These are phyloP conservation scores for Phallus indusiatus DNA, from an alignment of 768 basidiomycete species.

Conservation along the genomic window DNA sequence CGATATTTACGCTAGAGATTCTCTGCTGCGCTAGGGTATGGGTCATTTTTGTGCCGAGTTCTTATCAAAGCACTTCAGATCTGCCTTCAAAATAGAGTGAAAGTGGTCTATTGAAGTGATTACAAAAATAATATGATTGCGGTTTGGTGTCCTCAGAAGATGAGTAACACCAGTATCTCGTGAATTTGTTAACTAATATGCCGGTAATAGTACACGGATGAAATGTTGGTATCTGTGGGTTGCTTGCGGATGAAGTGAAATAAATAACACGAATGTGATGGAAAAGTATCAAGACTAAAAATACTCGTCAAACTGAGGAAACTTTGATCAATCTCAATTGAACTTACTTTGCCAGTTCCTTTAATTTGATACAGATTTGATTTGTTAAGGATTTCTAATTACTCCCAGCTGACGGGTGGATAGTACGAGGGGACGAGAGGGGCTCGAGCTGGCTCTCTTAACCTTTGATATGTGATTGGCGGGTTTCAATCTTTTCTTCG, in stretches of 20 bases:
- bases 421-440: neutral
- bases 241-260: neutral
- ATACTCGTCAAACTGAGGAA: too few relatives aligned
- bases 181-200: neutral
- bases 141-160: too few relatives aligned
- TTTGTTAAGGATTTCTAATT: neutral
- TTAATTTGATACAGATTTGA: neutral
- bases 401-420: neutral
- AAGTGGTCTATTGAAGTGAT: too few relatives aligned
- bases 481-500: neutral
- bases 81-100: too few relatives aligned
- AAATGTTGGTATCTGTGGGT: neutral
- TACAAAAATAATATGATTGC: too few relatives aligned
- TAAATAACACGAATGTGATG: neutral
- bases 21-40: too few relatives aligned
- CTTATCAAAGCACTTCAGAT: too few relatives aligned
- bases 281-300: neutral
- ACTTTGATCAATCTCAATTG: too few relatives aligned
- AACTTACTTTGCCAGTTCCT: too few relatives aligned
- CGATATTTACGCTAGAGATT: too few relatives aligned
- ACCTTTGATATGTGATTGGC: neutral
- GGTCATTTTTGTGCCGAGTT: too few relatives aligned
- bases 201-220: neutral
- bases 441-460: neutral
- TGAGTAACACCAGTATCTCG: too few relatives aligned